These are phyloP conservation scores for Metschnikowia henanensis DNA, from an alignment of 805 yeast species.

Conservation along the genomic window DNA sequence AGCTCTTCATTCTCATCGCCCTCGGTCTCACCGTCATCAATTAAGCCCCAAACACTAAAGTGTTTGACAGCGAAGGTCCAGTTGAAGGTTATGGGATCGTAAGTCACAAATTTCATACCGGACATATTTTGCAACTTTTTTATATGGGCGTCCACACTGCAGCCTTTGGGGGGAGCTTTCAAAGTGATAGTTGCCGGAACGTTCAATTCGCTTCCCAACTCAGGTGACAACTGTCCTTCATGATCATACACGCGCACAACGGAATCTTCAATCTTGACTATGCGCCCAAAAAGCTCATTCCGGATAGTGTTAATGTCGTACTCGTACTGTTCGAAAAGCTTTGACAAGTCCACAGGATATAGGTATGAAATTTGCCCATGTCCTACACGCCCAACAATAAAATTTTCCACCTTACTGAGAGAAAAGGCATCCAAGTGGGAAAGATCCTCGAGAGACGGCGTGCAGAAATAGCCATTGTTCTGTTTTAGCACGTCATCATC, in stretches of 20 bases:
- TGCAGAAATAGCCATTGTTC: slow-evolving; percentile 65
- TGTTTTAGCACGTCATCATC: too few species aligned
- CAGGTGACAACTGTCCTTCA: slow-evolving; percentile 47
- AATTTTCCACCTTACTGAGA: slow-evolving; percentile 56
- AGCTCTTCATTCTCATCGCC: slow-evolving; percentile 26
- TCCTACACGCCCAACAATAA: slow-evolving; percentile 66
- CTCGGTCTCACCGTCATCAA: slow-evolving; percentile 54
- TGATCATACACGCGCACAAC: slow-evolving; percentile 66
- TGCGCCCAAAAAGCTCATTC: slow-evolving; percentile 38
- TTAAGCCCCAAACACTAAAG: slow-evolving; percentile 92
- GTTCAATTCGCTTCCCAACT: slow-evolving; percentile 67
- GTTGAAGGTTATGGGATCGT: slow-evolving; percentile 68
- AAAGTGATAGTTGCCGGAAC: slow-evolving; percentile 75
- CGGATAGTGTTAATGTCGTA: slow-evolving; percentile 37
- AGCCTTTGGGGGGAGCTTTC: slow-evolving; percentile 55
- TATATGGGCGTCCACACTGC: slow-evolving; percentile 47
- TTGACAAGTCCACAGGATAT: slow-evolving; percentile 67
- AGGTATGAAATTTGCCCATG: slow-evolving; percentile 68
- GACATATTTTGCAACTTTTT: slow-evolving; percentile 48
- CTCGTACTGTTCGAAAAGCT: slow-evolving; percentile 42
- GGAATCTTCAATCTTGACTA: slow-evolving; percentile 43
- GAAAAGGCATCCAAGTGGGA: slow-evolving; percentile 43
- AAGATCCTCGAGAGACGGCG: slow-evolving; percentile 59
- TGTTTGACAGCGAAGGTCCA: slow-evolving; percentile 88
- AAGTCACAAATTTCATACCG: slow-evolving; percentile 81